Base-by-base conservation (phyloP, 192 early-diverging fungal species). In the Backusella luteola region DNA sequence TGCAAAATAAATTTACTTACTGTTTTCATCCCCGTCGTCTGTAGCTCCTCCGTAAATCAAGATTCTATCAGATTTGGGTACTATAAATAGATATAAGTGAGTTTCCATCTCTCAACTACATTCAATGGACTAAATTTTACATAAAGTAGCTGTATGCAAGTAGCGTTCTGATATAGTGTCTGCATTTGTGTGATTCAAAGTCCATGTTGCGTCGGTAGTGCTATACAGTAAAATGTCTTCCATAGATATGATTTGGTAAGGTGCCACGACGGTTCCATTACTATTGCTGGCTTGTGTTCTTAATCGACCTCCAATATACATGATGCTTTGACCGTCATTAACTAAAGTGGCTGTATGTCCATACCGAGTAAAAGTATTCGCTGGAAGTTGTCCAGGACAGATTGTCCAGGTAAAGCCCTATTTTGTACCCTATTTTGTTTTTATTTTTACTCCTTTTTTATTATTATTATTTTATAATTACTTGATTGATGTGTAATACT, bases 31-130 rank as follows among this genome's bases (percentile, higher is more conserved):
- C 9, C 68, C 68, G 23, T 69, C 35, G 11, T 69, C 68, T 21
- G 35, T 69, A 21, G 68, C 68, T 7, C 68, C 68, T 21, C 68
- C 68, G 4, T 69, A 69, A 41, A 69, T 69, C 35, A 69, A 69
- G 21, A 69, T 41, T 21, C 36, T 38, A 21, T 38, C 68, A 41
- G 68, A 69, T 38, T 69, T 12, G 7, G 68, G 68, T 69, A 69
- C 68, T 69, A 67, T 29, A 66, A 35, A 67, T 44, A 44, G 19
- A n/a, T 67, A 67, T n/a, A 6, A 67, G 19, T 34, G 17, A 36
- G 17, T 67, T 34, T 35, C 19, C 35, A 67, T 1, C 19, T n/a
- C 6, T 5, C 4, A 49, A 49, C 0, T 49, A n/a, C 1, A 44
- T 44, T 44, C 4, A 44, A 44, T 44, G 15, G 5, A 17, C 0